These are phyloP conservation scores for Naganishia kalamii DNA, from an alignment of 768 basidiomycete genomes.

Conservation along the genomic window DNA sequence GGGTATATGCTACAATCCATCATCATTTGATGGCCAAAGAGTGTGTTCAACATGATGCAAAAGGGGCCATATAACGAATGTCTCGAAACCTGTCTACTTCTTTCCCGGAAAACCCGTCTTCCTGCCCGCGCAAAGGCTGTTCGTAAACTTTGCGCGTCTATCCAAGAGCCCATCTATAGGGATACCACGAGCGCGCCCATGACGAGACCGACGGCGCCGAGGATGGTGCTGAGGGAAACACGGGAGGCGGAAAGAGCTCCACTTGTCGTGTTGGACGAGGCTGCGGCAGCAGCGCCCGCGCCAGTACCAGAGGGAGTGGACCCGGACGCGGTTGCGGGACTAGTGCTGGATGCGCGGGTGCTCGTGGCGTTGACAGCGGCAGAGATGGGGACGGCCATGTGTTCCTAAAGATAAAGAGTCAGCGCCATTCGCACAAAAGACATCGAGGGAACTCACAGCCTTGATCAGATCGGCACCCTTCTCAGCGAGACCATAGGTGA, in stretches of 20 bases:
- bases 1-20: background rate
- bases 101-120: background rate
- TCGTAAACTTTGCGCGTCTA: background rate
- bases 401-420: constrained; percentile 28
- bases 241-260: background rate
- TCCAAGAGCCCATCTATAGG: background rate
- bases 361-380: background rate
- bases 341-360: background rate
- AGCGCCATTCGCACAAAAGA: background rate
- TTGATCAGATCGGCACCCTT: constrained; percentile 25
- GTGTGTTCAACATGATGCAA: constrained; percentile 9
- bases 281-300: background rate
- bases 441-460: constrained; percentile 10
- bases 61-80: background rate
- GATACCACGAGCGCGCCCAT: constrained; percentile 3
- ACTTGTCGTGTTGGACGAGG: background rate
- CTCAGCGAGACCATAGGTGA: constrained; percentile 33
- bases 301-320: background rate
- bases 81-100: constrained; percentile 5
- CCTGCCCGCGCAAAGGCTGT: background rate
- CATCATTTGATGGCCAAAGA: constrained; percentile 1
- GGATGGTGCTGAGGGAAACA: background rate
- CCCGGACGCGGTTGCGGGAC: background rate
- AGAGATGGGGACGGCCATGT: constrained; percentile 35
- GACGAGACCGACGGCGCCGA: background rate